Base-by-base conservation (phyloP, 768 basidiomycete genomes). In the Pholiota conissans region DNA sequence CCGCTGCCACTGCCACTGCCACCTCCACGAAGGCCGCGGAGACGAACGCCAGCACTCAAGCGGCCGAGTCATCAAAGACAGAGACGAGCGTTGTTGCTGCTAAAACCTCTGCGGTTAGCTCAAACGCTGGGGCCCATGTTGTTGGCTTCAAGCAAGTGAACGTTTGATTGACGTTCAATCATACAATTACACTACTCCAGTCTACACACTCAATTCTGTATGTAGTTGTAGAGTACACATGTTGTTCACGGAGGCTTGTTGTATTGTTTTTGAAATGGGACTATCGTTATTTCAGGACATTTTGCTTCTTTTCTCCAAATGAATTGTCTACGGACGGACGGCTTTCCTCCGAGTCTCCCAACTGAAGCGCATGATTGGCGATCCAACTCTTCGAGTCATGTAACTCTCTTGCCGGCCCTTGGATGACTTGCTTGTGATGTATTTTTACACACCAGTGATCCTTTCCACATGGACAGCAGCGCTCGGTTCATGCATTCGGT, bases 111-210 rank as follows among this genome's bases (percentile, higher is more conserved):
- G 24, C 8, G 0, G 4, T 16, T 11, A 45, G 42, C 14, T 39
- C 53, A 13, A 46, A 32, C 24, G 53, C 53, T 20, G 30, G 53
- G 22, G 53, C 20, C 8, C 53, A 42, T n/a, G 53, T 52, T 22
- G 22, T 52, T 37, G 50, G 50, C 2, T 27, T 34, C 50, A 52
- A 52, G 8, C 11, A 20, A 18, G 30, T 16, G n/a, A 11, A 26
- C 16, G 50, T 22, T 7, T 26, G 50, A 52, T 8, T 20, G 24
- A 13, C n/a, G 39, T 20, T 5, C 5, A 14, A 20, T 18, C 11
- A 53, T 40, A n/a, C n/a, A n/a, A n/a, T n/a, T n/a, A n/a, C n/a
- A n/a, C n/a, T n/a, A n/a, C n/a, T n/a, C n/a, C n/a, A n/a, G n/a
- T n/a, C n/a, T n/a, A n/a, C n/a, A n/a, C n/a, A n/a, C n/a, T n/a